Conservation (phyloP, 2,329 filamentous ascomycete genomes). For the Fusarium transvaalense region DNA sequence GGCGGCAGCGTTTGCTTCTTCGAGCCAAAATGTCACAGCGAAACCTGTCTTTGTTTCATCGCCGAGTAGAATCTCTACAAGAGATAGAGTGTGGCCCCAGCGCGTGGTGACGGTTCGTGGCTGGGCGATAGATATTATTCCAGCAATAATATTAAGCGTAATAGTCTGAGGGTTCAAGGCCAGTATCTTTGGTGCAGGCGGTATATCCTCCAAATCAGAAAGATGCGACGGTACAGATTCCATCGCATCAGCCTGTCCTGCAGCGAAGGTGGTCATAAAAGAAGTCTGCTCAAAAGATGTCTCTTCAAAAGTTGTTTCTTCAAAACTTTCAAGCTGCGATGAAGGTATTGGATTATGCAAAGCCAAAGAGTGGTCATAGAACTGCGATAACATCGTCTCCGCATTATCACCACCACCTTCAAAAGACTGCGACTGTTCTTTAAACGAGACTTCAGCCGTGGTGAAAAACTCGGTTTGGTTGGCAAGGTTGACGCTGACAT, state of each 20-base stretch:
- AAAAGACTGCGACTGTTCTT: constrained; percentile 38
- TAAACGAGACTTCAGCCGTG: constrained; percentile 56
- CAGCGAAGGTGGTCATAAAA: constrained; percentile 55
- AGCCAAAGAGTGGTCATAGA: constrained; percentile 83
- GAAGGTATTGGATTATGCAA: constrained; percentile 75
- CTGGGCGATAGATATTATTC: constrained; percentile 78
- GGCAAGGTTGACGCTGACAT: constrained; percentile 51
- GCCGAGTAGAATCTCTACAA: constrained; percentile 83
- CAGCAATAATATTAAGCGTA: constrained; percentile 84
- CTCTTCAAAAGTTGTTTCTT: constrained; percentile 43
- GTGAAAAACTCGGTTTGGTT: constrained; percentile 62
- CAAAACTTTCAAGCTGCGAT: constrained; percentile 64
- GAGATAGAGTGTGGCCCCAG: constrained; percentile 70
- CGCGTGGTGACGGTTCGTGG: constrained; percentile 76
- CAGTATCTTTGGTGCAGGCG: constrained; percentile 72
- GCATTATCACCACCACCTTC: constrained; percentile 53
- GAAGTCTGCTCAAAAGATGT: constrained; percentile 51
- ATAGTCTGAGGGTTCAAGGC: constrained; percentile 82
- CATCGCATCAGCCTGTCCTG: constrained; percentile 42
- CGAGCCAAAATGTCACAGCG: constrained; percentile 85
- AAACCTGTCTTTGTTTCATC: constrained; percentile 89
- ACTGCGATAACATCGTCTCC: constrained; percentile 66
- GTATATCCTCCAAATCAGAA: constrained; percentile 75
- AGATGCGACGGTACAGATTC: constrained; percentile 52
- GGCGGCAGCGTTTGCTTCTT: constrained; percentile 52